These are phyloP conservation scores for Anthostomella pinea DNA, from an alignment of 2,329 filamentous ascomycete genomes.

Conservation along the genomic window DNA sequence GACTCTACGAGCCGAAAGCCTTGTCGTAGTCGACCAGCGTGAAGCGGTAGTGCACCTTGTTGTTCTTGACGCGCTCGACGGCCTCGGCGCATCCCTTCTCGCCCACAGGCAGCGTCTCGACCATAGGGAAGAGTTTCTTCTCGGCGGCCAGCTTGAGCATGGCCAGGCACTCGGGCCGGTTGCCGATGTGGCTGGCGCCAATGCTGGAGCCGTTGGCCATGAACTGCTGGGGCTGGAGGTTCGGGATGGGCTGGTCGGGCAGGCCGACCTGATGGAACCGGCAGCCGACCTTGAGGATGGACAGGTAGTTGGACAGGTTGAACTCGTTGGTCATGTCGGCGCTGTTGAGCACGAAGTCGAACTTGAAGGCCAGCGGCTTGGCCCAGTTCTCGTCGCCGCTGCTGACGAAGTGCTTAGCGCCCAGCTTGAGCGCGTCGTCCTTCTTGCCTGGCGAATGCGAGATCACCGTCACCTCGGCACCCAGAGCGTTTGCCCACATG, in stretches of 20 bases:
- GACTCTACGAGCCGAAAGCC: conserved; percentile 48
- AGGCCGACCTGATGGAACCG: conserved; percentile 58
- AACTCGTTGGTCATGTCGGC: conserved; percentile 52
- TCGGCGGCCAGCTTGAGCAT: conserved; percentile 60
- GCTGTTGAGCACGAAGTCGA: conserved; percentile 51
- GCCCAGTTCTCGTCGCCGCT: conserved; percentile 54
- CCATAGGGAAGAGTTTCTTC: conserved; percentile 44
- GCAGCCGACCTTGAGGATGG: conserved; percentile 49
- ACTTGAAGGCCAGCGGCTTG: conserved; percentile 48
- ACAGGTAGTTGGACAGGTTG: conserved; percentile 50
- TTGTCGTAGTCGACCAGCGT: conserved; percentile 67
- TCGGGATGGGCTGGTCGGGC: conserved; percentile 47
- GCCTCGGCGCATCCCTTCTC: conserved; percentile 68
- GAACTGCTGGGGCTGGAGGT: conserved; percentile 41
- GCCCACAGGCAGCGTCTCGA: conserved; percentile 62
- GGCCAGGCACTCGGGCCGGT: conserved; percentile 54
- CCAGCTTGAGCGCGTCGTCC: conserved; percentile 58
- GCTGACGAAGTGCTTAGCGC: conserved; percentile 54
- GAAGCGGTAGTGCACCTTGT: conserved; percentile 70
- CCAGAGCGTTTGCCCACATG: conserved; percentile 67
- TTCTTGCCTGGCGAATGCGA: conserved; percentile 58
- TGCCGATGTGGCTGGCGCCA: conserved; percentile 57
- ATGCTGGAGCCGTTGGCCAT: conserved; percentile 38
- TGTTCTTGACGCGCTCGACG: conserved; percentile 65
- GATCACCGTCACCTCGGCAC: conserved; percentile 63